phyloP scores from a whole-genome alignment of 805 yeast species.

The Ogataea paradorogensis region DNA sequence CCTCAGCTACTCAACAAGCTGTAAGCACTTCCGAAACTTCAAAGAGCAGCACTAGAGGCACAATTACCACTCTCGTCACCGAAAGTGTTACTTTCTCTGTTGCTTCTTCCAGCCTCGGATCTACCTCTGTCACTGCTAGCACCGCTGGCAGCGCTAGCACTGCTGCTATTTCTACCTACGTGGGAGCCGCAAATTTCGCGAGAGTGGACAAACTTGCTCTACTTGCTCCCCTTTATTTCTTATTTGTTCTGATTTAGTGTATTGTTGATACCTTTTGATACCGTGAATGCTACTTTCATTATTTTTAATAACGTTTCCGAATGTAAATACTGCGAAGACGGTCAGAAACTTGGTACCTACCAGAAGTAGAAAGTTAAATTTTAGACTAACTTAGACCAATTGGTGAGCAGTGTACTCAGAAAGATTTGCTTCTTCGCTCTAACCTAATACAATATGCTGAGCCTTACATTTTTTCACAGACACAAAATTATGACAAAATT shows the following conservation, averaged over 20 bases:
- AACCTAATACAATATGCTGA: too few species aligned
- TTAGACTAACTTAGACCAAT: too few species aligned
- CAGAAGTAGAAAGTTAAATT: too few species aligned
- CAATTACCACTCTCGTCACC: not conserved
- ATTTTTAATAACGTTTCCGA: too few species aligned
- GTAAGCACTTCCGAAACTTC: not conserved
- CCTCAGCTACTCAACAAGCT: not conserved
- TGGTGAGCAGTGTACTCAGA: too few species aligned
- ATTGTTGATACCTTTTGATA: not conserved
- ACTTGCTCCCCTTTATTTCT: slow-evolving; percentile 1
- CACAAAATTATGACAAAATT: too few species aligned
- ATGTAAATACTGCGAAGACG: too few species aligned
- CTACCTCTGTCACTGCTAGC: not conserved
- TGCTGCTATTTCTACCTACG: slow-evolving; percentile 9
- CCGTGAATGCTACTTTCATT: not conserved
- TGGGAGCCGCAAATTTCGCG: slow-evolving; percentile 12
- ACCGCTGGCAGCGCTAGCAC: not conserved
- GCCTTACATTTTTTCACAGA: too few species aligned
- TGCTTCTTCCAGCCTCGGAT: not conserved
- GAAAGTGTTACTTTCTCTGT: not conserved
- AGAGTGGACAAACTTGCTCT: slow-evolving; percentile 1
- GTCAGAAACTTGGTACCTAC: too few species aligned
- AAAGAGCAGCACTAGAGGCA: not conserved
- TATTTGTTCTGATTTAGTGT: not conserved
- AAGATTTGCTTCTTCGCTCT: too few species aligned